Evolutionary conservation across 352 stramenopile species (phyloP).

Genomic region (Pythium oligandrum): DNA sequence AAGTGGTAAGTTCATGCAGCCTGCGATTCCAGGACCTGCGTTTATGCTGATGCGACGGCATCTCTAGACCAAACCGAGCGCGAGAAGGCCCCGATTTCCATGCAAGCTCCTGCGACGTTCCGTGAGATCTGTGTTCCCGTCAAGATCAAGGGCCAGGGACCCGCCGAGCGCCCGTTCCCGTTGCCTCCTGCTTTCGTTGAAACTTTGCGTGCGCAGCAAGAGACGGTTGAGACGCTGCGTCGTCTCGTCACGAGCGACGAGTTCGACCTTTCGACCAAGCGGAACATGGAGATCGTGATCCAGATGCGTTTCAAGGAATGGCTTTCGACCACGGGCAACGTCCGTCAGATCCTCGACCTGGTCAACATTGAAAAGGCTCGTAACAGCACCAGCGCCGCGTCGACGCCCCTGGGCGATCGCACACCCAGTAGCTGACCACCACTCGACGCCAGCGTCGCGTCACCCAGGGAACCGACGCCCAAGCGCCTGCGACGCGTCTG

Average conservation of each 20-base stretch:
- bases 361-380: conserved; percentile 70
- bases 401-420: conserved; percentile 5
- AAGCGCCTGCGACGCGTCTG: too few species aligned
- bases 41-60: too few species aligned
- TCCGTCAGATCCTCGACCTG: conserved; percentile 86
- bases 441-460: not conserved
- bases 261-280: conserved; percentile 75
- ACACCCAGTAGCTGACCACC: not conserved
- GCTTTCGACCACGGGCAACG: conserved; percentile 81
- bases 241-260: conserved; percentile 73
- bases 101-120: conserved; percentile 57
- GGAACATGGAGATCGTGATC: conserved; percentile 78
- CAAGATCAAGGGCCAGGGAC: conserved; percentile 36
- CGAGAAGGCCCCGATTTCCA: conserved; percentile 49
- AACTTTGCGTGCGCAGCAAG: conserved; percentile 58
- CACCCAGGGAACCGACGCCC: too few species aligned
- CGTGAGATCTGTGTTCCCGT: conserved; percentile 65
- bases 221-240: conserved; percentile 70
- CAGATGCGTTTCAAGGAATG: conserved; percentile 86
- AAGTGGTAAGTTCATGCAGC: conserved; percentile 29
- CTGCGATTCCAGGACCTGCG: too few species aligned
- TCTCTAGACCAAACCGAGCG: conserved; percentile 17
- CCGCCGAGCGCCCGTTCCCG: conserved; percentile 67
- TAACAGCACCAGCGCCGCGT: conserved; percentile 9
- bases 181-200: conserved; percentile 68